Base-by-base conservation (phyloP, 2,329 filamentous ascomycete species). In the Aspergillus fumigatus region DNA sequence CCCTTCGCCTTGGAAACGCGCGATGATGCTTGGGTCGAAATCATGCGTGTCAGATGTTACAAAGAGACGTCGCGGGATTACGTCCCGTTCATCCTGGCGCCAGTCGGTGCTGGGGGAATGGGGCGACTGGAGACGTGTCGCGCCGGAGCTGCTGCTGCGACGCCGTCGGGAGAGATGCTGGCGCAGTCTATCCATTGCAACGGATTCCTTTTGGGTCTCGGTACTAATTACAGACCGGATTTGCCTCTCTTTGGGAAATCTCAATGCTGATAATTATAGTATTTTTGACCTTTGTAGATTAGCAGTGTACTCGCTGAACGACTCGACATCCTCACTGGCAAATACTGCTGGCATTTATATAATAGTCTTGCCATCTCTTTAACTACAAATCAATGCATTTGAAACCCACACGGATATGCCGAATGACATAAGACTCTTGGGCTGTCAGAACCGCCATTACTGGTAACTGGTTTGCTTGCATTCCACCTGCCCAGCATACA, bases 1-100 rank as follows among this genome's bases (percentile, higher is more conserved):
- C 2, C 84, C 84, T 69, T 87, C 84, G 3, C 80, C 77, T 35
- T 75, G 71, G 75, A 83, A 85, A 49, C 81, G 78, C 40, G 77
- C 73, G 45, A 82, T 68, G 2, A 79, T 79, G 32, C 77, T 74
- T 17, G 76, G 66, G 65, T 86, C 82, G 62, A 85, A 85, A 32
- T 67, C 55, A n/a, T 59, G 57, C 1, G 67, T 63, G 52, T 70
- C 63, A 17, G 70, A 71, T 47, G 67, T 67, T 54, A 72, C 48
- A 26, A 68, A 62, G 19, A 77, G 67, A 25, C 64, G 64, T 27
- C 67, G 65, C 0, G 58, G 59, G 3, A 58, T 47, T 1, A 59
- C 53, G 11, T 65, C 61, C 48, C 51, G 35, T 17, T 60, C 58
- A 40, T 59, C 53, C 47, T 54, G 55, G 26, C 56, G 58, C 27